Evolutionary conservation across 2,329 filamentous ascomycete genomes (phyloP).

Genomic region (Aspergillus sp.): DNA sequence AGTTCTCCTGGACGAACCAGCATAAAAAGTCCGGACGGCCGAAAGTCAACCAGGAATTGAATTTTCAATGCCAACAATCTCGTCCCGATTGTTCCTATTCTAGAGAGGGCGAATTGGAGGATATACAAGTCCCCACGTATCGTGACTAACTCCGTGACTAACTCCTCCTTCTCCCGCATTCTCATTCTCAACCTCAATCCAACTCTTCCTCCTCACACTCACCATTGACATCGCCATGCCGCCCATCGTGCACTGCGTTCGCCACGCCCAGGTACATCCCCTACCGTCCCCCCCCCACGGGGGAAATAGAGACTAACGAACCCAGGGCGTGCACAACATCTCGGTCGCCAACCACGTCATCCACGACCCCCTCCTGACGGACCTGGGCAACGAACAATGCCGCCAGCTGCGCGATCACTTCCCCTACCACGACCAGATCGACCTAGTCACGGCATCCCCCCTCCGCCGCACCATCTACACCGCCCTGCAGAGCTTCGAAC

Average conservation of each 20-base stretch:
- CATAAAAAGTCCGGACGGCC: not conserved
- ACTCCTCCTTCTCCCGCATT: not conserved
- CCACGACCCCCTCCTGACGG: constrained; percentile 75
- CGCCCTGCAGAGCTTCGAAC: constrained; percentile 65
- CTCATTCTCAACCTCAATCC: not conserved
- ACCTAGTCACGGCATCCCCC: constrained; percentile 73
- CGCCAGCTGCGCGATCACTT: constrained; percentile 60
- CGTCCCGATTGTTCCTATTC: too few species aligned
- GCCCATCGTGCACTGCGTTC: constrained; percentile 44
- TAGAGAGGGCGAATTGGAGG: too few species aligned
- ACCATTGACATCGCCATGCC: constrained; percentile 27
- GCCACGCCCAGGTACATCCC: constrained; percentile 44
- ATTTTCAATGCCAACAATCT: not conserved
- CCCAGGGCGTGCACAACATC: constrained; percentile 77
- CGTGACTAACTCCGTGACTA: too few species aligned
- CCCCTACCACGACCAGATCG: constrained; percentile 62
- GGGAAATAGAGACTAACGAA: not conserved
- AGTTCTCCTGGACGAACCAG: not conserved
- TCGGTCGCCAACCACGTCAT: constrained; percentile 65
- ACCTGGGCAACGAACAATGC: constrained; percentile 74
- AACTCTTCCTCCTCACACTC: not conserved
- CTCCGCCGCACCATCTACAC: constrained; percentile 80
- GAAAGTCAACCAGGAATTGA: not conserved
- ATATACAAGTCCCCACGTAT: not conserved
- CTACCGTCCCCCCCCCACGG: not conserved